phyloP scores from a whole-genome alignment of 768 basidiomycete species.

The Floccularia luteovirens region DNA sequence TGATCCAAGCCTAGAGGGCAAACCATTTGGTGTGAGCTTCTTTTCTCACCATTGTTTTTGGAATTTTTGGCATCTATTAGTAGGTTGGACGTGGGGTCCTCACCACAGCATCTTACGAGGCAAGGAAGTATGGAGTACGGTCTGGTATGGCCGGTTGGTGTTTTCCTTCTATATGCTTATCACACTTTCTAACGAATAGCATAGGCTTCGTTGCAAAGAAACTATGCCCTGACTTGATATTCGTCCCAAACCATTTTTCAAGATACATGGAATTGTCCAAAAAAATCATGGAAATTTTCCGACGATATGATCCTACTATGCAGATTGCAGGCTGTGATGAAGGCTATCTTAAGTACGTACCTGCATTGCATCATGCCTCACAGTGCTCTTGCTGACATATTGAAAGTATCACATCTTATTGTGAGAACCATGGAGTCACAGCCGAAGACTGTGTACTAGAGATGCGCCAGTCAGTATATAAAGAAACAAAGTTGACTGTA shows the following conservation, averaged over 20 bases:
- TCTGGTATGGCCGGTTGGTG: constrained; percentile 99
- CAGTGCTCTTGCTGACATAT: constrained; percentile 4
- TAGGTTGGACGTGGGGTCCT: constrained; percentile 80
- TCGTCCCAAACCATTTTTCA: constrained; percentile 49
- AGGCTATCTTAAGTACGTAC: constrained; percentile 79
- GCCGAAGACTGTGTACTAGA: constrained; percentile 71
- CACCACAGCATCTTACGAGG: constrained; percentile 88
- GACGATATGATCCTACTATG: constrained; percentile 74
- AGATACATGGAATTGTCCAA: constrained; percentile 67
- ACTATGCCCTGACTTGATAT: constrained; percentile 82
- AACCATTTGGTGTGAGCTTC: constrained; percentile 70
- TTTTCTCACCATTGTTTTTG: no score
- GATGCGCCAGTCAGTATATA: constrained; percentile 66
- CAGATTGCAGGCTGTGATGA: constrained; percentile 78
- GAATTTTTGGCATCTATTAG: no score
- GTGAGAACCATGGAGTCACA: constrained; percentile 53
- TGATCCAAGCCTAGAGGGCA: constrained; percentile 55
- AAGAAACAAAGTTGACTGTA: constrained; percentile 81
- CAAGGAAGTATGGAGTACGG: constrained; percentile 82
- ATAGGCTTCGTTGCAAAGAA: constrained; percentile 85
- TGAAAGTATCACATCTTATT: constrained; percentile 76
- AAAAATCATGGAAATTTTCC: constrained; percentile 62
- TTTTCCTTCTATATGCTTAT: no score
- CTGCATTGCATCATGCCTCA: constrained; percentile 1
- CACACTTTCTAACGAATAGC: not conserved